Evolutionary conservation across 106 monocot genomes (phyloP).

Genomic region (Posidonia australis): DNA sequence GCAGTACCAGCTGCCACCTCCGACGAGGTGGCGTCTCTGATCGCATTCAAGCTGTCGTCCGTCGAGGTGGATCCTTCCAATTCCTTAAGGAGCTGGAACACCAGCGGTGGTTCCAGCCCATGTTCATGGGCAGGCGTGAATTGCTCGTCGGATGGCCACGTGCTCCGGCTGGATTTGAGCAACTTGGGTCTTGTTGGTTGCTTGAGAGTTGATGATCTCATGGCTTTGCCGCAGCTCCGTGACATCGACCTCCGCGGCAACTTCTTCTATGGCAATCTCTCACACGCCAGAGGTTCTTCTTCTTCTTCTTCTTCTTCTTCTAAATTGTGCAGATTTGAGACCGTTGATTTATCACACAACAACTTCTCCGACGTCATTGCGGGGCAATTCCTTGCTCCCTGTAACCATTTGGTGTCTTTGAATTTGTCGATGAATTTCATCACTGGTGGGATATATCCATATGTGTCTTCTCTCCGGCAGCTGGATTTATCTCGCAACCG

Average conservation of each 20-base stretch:
- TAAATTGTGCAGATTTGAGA: constrained; percentile 35
- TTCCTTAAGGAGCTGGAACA: constrained; percentile 25
- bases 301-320: constrained; percentile 4
- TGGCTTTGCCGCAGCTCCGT: constrained; percentile 24
- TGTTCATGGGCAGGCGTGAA: constrained; percentile 57
- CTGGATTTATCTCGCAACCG: constrained; percentile 65
- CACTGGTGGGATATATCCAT: constrained; percentile 37
- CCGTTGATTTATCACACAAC: constrained; percentile 58
- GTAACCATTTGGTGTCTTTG: constrained; percentile 26
- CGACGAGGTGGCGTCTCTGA: constrained; percentile 29
- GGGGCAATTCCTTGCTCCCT: constrained; percentile 23
- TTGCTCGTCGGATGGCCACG: constrained; percentile 35
- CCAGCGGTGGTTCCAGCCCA: neutral
- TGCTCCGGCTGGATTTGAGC: constrained; percentile 27
- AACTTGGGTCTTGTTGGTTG: constrained; percentile 32
- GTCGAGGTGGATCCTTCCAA: constrained; percentile 25
- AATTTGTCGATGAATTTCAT: constrained; percentile 63
- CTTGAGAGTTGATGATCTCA: constrained; percentile 27
- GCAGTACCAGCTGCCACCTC: neutral
- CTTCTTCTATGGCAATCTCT: constrained; percentile 54
- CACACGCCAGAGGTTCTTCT: constrained; percentile 10
- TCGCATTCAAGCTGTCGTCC: constrained; percentile 40
- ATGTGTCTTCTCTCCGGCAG: constrained; percentile 29
- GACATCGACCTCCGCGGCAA: constrained; percentile 37
- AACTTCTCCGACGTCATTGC: constrained; percentile 33